These are phyloP conservation scores for Yamadazyma atmosphaerica DNA, from an alignment of 1,139 yeast genomes.

Conservation along the genomic window DNA sequence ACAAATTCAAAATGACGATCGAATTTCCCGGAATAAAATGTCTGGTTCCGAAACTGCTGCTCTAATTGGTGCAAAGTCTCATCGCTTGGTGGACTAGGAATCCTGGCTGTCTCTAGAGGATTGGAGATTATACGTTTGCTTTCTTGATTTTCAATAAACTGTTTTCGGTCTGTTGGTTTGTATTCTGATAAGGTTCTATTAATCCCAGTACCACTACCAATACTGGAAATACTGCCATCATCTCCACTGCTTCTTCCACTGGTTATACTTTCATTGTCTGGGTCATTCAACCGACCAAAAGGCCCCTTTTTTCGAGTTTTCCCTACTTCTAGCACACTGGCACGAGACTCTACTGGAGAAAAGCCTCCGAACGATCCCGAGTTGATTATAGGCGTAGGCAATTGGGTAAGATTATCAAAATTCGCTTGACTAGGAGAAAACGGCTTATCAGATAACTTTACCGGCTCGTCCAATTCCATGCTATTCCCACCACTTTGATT, in stretches of 20 bases:
- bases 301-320: conserved; percentile 7
- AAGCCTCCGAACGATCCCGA: conserved; percentile 28
- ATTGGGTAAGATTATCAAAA: conserved; percentile 55
- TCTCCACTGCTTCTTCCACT: background rate
- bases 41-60: conserved; percentile 9
- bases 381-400: conserved; percentile 59
- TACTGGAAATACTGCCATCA: too few species aligned
- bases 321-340: conserved; percentile 5
- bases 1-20: conserved; percentile 21
- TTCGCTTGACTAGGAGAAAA: conserved; percentile 9
- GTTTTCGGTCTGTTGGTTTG: conserved; percentile 21
- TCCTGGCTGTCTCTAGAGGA: conserved; percentile 4
- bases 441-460: background rate
- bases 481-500: background rate
- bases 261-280: background rate
- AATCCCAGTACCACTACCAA: background rate
- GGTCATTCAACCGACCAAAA: background rate
- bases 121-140: conserved; percentile 2
- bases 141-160: background rate
- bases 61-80: conserved; percentile 6
- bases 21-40: conserved; percentile 16
- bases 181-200: conserved; percentile 37
- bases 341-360: conserved; percentile 9
- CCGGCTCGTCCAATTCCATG: background rate
- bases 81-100: conserved; percentile 14